phyloP scores from a whole-genome alignment of 192 early-diverging fungal genomes.

The Coemansia furcata region DNA sequence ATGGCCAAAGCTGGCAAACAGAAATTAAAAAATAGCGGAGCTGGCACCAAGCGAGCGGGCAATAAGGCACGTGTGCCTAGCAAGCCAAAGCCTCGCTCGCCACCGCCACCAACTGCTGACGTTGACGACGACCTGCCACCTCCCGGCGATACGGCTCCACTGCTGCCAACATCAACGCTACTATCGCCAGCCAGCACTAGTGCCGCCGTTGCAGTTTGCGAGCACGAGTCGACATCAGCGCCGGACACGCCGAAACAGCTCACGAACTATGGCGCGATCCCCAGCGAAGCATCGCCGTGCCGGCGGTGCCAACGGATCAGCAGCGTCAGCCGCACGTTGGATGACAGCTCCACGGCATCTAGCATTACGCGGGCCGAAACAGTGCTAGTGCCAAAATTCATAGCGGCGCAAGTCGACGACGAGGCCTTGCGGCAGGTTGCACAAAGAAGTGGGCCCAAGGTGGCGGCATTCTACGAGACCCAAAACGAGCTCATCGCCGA shows the following conservation, averaged over 20 bases:
- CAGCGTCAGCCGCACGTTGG: constrained; percentile 7
- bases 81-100: background rate
- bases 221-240: background rate
- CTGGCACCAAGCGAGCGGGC: background rate
- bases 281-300: constrained; percentile 8
- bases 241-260: background rate
- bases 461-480: constrained; percentile 50
- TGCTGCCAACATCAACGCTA: background rate
- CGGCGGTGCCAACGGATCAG: constrained; percentile 14
- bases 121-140: background rate
- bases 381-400: constrained; percentile 42
- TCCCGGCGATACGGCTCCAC: background rate
- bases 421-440: constrained; percentile 25
- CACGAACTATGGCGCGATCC: constrained; percentile 16
- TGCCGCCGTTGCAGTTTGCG: background rate
- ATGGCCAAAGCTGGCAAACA: background rate
- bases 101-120: background rate
- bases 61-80: background rate
- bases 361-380: constrained; percentile 42
- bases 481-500: constrained; percentile 52
- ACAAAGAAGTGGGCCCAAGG: constrained; percentile 26
- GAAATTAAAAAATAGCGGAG: background rate
- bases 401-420: constrained; percentile 46
- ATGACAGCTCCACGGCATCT: constrained; percentile 18
- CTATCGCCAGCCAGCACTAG: background rate